Evolutionary conservation across 805 yeast species (phyloP).

Genomic region (Clavispora santaluciae): DNA sequence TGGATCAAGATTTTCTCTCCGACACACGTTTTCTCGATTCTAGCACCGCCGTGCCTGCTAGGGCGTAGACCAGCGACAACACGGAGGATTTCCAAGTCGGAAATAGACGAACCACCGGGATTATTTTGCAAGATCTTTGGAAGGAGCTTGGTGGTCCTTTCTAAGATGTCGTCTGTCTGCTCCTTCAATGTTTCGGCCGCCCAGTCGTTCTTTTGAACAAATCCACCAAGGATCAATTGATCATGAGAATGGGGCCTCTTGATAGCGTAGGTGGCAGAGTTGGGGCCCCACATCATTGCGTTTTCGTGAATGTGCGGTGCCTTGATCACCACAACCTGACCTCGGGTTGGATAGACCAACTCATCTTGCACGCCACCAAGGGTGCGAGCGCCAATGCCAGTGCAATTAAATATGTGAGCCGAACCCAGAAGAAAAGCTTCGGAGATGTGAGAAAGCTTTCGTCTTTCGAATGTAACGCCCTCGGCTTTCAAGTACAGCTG

Average conservation of each 20-base stretch:
- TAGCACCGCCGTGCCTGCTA: slow-evolving; percentile 66
- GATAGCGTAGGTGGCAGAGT: slow-evolving; percentile 60
- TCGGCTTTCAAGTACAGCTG: slow-evolving; percentile 35
- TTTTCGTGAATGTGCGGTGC: slow-evolving; percentile 67
- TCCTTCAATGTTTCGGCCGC: slow-evolving; percentile 51
- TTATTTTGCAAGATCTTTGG: slow-evolving; percentile 45
- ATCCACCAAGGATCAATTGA: slow-evolving; percentile 74
- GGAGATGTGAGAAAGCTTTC: slow-evolving; percentile 46
- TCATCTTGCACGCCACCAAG: slow-evolving; percentile 64
- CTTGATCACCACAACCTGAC: slow-evolving; percentile 69
- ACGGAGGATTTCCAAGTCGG: slow-evolving; percentile 49
- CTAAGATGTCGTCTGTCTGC: slow-evolving; percentile 58
- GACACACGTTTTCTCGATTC: slow-evolving; percentile 48
- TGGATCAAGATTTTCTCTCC: slow-evolving; percentile 47
- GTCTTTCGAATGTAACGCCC: slow-evolving; percentile 51
- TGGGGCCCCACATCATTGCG: slow-evolving; percentile 55
- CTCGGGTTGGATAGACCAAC: slow-evolving; percentile 66
- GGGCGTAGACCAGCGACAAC: slow-evolving; percentile 77
- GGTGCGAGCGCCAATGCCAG: slow-evolving; percentile 64
- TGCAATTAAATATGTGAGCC: slow-evolving; percentile 62
- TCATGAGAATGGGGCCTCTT: slow-evolving; percentile 66
- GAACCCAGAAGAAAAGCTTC: slow-evolving; percentile 45
- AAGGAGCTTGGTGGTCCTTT: slow-evolving; percentile 48
- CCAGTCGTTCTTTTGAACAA: slow-evolving; percentile 59
- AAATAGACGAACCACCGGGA: slow-evolving; percentile 27